A percentile compares a stretch with the other conserved stretches of the same genome.
Evolutionary conservation across 257 asterid genomes (phyloP).

Genomic region (Thymus quinquecostatus): DNA sequence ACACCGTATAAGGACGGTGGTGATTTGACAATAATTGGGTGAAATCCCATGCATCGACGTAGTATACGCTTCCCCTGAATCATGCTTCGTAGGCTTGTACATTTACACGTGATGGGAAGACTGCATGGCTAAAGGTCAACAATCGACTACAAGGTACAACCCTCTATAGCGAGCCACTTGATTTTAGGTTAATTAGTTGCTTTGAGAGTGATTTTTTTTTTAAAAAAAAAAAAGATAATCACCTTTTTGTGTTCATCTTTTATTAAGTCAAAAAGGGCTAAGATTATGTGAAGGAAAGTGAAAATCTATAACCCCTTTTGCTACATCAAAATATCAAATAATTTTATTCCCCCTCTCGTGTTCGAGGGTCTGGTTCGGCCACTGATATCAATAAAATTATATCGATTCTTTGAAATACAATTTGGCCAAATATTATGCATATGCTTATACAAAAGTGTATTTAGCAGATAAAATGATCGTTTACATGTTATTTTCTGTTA

Average conservation of each 20-base stretch:
- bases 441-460: no score
- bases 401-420: no score
- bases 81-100: conserved; percentile 19
- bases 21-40: conserved; percentile 27
- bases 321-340: no score
- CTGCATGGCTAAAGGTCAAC: not conserved
- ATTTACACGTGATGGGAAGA: not conserved
- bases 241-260: conserved; percentile 36
- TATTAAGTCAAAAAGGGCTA: conserved; percentile 39
- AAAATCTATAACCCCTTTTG: not conserved
- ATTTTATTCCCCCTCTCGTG: no score
- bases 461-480: no score
- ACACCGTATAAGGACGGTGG: conserved; percentile 33
- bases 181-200: conserved; percentile 32
- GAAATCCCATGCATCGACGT: conserved; percentile 24
- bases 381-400: no score
- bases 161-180: conserved; percentile 20
- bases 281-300: conserved; percentile 35
- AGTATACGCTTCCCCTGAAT: not conserved
- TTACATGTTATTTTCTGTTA: no score
- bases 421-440: no score
- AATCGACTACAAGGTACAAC: conserved; percentile 22
- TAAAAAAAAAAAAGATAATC: conserved; percentile 27
- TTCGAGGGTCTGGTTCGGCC: no score
- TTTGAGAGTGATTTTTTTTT: conserved; percentile 21